phyloP scores from a whole-genome alignment of 176 grass and related monocot species.

The Carex cristatella region DNA sequence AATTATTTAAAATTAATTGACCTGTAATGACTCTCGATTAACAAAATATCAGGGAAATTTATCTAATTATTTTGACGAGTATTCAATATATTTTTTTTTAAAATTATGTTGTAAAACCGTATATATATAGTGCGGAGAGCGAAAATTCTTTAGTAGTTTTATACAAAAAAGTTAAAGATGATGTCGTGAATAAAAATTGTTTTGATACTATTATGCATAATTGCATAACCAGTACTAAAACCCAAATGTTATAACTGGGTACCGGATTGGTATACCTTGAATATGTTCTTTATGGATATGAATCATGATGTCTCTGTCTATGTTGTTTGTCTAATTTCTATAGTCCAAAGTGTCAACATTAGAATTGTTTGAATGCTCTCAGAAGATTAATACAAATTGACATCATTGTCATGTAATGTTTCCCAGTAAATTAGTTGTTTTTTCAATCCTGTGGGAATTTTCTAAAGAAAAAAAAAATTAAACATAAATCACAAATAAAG shows the following conservation, averaged over 20 bases:
- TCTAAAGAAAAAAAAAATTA: not conserved
- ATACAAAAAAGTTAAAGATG: not conserved
- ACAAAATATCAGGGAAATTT: not conserved
- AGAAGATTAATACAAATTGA: not conserved
- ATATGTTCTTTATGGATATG: not conserved
- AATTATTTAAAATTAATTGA: not conserved
- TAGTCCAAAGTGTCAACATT: not conserved
- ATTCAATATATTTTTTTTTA: not conserved
- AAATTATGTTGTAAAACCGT: not conserved
- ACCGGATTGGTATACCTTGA: not conserved
- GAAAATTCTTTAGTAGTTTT: not conserved
- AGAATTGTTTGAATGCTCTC: slow-evolving; percentile 1
- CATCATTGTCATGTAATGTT: slow-evolving; percentile 6
- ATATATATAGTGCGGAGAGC: too few species aligned
- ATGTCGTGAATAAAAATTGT: not conserved
- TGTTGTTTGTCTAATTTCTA: not conserved
- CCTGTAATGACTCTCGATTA: not conserved
- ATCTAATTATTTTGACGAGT: not conserved
- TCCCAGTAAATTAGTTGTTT: not conserved
- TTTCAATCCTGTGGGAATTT: not conserved
- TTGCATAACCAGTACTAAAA: too few species aligned
- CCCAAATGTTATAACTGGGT: not conserved
- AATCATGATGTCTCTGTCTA: not conserved
- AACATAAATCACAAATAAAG: not conserved
- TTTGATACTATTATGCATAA: not conserved